Evolutionary conservation across 768 basidiomycete genomes (phyloP).

Genomic region (Tricholoma terreum): DNA sequence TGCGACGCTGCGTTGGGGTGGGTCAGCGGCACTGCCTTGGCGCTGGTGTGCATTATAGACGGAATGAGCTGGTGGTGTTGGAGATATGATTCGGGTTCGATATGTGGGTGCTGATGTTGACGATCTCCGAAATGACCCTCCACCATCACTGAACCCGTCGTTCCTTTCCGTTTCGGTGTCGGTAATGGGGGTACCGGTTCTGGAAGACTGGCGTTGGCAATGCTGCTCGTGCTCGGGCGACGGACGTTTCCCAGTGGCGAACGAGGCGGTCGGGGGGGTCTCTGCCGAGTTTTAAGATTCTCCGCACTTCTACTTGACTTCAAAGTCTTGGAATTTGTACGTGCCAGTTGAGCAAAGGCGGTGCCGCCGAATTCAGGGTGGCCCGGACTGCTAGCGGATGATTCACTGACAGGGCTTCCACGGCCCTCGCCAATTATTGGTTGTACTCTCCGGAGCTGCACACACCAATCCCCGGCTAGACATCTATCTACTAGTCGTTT

Average conservation of each 20-base stretch:
- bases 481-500: conserved; percentile 90
- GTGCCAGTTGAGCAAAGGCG: conserved; percentile 32
- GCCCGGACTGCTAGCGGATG: conserved; percentile 37
- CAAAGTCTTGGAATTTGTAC: conserved; percentile 40
- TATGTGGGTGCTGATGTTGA: conserved; percentile 6
- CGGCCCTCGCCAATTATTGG: conserved; percentile 5
- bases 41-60: conserved; percentile 2
- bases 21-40: background rate
- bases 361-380: conserved; percentile 23
- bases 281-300: conserved; percentile 38
- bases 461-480: conserved; percentile 83
- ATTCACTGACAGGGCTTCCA: conserved; percentile 44
- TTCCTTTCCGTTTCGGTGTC: conserved; percentile 21
- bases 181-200: conserved; percentile 2
- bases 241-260: conserved; percentile 35
- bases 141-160: conserved; percentile 20
- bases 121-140: conserved; percentile 18
- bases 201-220: conserved; percentile 11
- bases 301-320: conserved; percentile 71
- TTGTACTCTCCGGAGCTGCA: conserved; percentile 51
- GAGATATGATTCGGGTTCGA: conserved; percentile 10
- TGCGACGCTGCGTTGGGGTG: conserved; percentile 15
- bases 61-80: conserved; percentile 14
- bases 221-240: conserved; percentile 35
- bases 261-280: conserved; percentile 25